phyloP scores from a whole-genome alignment of 2,329 filamentous ascomycete species.

The Penicillium sp. region DNA sequence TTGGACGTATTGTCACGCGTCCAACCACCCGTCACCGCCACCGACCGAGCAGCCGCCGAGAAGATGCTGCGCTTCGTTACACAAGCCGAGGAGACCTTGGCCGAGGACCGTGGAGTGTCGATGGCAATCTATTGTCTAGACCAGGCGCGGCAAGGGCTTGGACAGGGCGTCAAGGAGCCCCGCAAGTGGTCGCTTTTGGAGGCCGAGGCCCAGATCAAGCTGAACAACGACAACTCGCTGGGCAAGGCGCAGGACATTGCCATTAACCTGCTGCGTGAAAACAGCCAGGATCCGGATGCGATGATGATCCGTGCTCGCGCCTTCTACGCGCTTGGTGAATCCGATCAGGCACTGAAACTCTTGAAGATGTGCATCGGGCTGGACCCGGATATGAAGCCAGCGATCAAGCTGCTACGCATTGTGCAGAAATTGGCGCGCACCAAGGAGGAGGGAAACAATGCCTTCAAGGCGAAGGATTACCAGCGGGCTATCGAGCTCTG shows the following conservation, averaged over 20 bases:
- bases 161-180: conserved; percentile 69
- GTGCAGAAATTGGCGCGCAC: conserved; percentile 89
- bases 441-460: conserved; percentile 87
- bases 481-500: conserved; percentile 81
- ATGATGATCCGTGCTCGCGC: conserved; percentile 83
- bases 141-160: conserved; percentile 78
- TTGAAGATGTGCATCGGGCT: conserved; percentile 85
- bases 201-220: conserved; percentile 86
- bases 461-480: conserved; percentile 82
- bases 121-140: conserved; percentile 92
- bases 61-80: conserved; percentile 79
- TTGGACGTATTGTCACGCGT: conserved; percentile 77
- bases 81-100: conserved; percentile 73
- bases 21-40: conserved; percentile 72
- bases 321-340: conserved; percentile 87
- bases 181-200: conserved; percentile 93
- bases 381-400: conserved; percentile 86
- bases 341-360: conserved; percentile 88
- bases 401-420: conserved; percentile 80
- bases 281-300: conserved; percentile 90
- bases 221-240: conserved; percentile 82
- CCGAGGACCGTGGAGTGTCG: conserved; percentile 72
- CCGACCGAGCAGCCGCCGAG: conserved; percentile 77
- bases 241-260: conserved; percentile 91
- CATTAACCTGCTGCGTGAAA: conserved; percentile 78